Evolutionary conservation across 2,329 filamentous ascomycete genomes (phyloP).

Genomic region (Ascochyta rabiei): DNA sequence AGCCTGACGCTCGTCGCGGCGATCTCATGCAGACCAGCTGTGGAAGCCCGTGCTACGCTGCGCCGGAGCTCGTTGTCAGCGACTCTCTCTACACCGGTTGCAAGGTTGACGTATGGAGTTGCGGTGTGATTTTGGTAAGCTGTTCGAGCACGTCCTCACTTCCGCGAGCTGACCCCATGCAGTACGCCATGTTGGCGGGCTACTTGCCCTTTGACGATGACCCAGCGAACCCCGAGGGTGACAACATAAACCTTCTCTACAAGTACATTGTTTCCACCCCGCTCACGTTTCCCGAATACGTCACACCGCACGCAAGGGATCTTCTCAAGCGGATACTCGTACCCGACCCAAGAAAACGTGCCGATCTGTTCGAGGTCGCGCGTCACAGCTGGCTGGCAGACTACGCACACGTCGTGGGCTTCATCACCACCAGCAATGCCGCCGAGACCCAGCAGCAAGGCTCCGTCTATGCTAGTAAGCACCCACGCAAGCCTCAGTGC

Average conservation of each 20-base stretch:
- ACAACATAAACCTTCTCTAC: conserved; percentile 98
- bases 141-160: conserved; percentile 15
- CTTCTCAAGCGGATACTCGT: conserved; percentile 91
- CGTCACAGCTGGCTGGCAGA: conserved; percentile 98
- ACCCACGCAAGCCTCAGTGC: background rate
- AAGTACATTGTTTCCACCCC: conserved; percentile 99
- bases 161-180: conserved; percentile 18
- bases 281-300: conserved; percentile 97
- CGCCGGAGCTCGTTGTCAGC: conserved; percentile 94
- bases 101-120: conserved; percentile 99
- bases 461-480: conserved; percentile 65
- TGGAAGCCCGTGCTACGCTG: conserved; percentile 96
- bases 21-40: conserved; percentile 99
- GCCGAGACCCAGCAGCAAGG: conserved; percentile 76
- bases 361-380: conserved; percentile 95
- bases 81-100: conserved; percentile 96
- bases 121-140: conserved; percentile 94
- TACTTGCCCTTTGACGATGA: conserved; percentile 98
- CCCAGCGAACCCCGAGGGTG: conserved; percentile 95
- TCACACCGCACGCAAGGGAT: conserved; percentile 94
- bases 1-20: conserved; percentile 76
- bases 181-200: conserved; percentile 99
- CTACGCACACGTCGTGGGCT: conserved; percentile 93
- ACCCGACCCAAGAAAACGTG: conserved; percentile 90
- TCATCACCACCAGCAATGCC: conserved; percentile 91